Conservation (phyloP, 2,329 filamentous ascomycete genomes). For the Aspergillus sergii region DNA sequence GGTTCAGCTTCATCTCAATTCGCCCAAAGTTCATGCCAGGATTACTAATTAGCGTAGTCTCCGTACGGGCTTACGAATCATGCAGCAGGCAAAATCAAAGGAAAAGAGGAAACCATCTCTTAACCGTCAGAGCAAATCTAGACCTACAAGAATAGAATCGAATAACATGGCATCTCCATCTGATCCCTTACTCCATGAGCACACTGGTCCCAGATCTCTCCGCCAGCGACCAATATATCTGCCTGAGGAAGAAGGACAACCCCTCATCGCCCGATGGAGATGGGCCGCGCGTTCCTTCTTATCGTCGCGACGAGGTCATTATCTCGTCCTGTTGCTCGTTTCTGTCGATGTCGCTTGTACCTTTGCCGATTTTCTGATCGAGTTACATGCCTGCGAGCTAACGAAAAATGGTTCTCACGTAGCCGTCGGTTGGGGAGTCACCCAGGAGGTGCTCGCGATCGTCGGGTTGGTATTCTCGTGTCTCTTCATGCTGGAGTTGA, state of each 20-base stretch:
- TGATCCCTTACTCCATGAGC: background rate
- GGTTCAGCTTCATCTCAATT: too few relatives aligned
- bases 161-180: background rate
- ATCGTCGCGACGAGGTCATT: background rate
- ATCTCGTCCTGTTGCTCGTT: background rate
- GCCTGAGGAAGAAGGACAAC: background rate
- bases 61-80: too few relatives aligned
- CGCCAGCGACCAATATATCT: background rate
- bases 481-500: background rate
- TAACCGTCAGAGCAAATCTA: background rate
- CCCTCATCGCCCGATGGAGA: background rate
- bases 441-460: background rate
- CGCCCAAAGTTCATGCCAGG: too few relatives aligned
- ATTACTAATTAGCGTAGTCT: too few relatives aligned
- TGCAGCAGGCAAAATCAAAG: background rate
- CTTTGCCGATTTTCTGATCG: background rate
- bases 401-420: background rate
- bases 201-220: background rate
- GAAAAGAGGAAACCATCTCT: background rate
- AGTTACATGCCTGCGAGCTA: background rate
- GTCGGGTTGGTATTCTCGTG: background rate
- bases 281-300: background rate
- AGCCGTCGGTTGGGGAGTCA: background rate
- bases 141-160: background rate
- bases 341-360: background rate